Conservation (phyloP, 2,329 filamentous ascomycete genomes). For the Alternaria rosae region DNA sequence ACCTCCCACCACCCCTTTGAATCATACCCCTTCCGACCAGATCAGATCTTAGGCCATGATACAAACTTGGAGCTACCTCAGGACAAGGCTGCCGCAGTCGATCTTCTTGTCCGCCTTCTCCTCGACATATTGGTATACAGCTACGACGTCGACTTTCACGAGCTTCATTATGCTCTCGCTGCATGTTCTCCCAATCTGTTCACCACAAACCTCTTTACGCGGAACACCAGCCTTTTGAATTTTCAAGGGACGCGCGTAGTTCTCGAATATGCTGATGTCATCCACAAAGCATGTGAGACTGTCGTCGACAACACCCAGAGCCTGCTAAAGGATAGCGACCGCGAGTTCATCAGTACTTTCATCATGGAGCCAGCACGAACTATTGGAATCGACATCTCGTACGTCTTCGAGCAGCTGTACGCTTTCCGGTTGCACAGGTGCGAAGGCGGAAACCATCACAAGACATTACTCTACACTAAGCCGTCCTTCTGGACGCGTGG, state of each 20-base stretch:
- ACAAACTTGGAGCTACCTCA: background rate
- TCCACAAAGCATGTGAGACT: background rate
- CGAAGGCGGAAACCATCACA: background rate
- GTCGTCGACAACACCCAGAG: background rate
- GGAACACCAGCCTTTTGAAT: background rate
- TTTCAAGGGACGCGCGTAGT: background rate
- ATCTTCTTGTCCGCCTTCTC: background rate
- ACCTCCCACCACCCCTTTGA: background rate
- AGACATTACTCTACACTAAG: constrained; percentile 2
- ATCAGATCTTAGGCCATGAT: background rate
- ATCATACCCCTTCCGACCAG: background rate
- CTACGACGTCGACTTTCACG: background rate
- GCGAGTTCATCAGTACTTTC: background rate
- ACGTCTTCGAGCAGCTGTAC: constrained; percentile 6
- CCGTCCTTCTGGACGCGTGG: background rate
- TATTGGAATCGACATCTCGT: constrained; percentile 2
- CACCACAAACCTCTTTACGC: background rate
- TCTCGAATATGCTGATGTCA: background rate
- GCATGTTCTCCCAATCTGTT: background rate
- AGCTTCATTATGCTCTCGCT: background rate
- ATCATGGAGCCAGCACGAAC: constrained; percentile 1
- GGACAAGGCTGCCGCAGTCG: background rate
- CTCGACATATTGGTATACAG: constrained; percentile 6
- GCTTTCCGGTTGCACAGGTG: constrained; percentile 3
- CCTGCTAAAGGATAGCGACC: constrained; percentile 3